Conservation (phyloP, 1,284 basidiomycete genomes). For the Rugosomyces carneus region DNA sequence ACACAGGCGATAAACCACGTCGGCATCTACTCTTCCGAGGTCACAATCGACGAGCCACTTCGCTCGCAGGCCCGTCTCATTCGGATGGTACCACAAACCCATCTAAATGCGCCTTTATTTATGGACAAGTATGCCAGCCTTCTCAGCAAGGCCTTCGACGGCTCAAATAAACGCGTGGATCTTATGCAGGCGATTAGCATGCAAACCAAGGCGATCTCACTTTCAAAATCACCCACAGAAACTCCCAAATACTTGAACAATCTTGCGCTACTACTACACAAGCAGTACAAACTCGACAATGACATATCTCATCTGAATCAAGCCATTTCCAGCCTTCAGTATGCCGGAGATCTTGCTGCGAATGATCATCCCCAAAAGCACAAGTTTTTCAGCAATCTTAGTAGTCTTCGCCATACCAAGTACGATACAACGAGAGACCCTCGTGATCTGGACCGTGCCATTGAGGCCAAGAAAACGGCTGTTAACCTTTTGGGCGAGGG, state of each 20-base stretch:
- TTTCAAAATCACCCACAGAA: background rate
- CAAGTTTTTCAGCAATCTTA: constrained; percentile 6
- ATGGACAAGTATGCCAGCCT: constrained; percentile 2
- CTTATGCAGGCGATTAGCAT: background rate
- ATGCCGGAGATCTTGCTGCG: background rate
- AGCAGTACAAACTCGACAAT: constrained; percentile 1
- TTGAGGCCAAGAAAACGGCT: background rate
- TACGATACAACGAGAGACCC: background rate
- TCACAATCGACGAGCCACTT: background rate
- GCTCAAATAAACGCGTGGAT: background rate
- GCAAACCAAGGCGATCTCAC: background rate
- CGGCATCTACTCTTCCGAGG: background rate
- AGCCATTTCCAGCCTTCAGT: background rate
- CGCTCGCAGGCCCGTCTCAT: background rate
- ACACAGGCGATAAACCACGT: background rate
- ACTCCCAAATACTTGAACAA: constrained; percentile 3
- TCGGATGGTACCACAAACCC: background rate
- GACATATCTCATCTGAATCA: background rate
- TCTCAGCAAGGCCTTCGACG: background rate
- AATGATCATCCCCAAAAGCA: background rate
- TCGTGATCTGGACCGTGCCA: background rate
- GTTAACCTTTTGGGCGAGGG: background rate
- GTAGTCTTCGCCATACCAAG: background rate
- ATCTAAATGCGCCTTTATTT: background rate
- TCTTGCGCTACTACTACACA: background rate